These are phyloP conservation scores for Salix viminalis DNA, from an alignment of 345 rosid species.

Conservation along the genomic window DNA sequence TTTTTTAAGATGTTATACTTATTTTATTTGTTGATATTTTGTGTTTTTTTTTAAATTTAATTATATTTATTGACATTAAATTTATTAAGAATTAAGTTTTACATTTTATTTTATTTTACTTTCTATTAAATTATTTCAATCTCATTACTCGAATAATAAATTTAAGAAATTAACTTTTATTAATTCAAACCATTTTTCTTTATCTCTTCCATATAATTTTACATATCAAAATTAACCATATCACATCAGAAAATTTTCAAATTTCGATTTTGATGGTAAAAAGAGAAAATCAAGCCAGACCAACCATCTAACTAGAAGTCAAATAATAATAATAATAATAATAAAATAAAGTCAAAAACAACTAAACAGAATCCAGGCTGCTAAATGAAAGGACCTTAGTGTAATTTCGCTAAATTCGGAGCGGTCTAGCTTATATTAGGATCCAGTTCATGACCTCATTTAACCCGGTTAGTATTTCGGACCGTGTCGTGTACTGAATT, in stretches of 20 bases:
- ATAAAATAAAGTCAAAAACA: neutral
- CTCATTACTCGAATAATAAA: too few relatives aligned
- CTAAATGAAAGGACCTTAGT: neutral
- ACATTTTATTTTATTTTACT: too few relatives aligned
- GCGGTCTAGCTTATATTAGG: slow-evolving; percentile 23
- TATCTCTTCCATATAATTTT: too few relatives aligned
- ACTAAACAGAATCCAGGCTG: neutral
- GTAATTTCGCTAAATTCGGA: slow-evolving; percentile 5
- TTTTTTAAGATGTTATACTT: too few relatives aligned
- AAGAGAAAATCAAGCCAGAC: neutral
- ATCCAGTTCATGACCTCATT: neutral
- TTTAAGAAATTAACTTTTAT: too few relatives aligned
- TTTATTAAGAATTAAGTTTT: too few relatives aligned
- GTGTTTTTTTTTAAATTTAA: too few relatives aligned
- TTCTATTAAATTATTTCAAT: too few relatives aligned
- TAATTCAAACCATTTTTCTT: too few relatives aligned
- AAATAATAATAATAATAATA: neutral
- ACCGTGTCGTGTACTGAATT: slow-evolving; percentile 30
- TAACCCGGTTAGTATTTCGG: slow-evolving; percentile 34
- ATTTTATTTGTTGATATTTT: too few relatives aligned
- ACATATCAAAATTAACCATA: too few relatives aligned
- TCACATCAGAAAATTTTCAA: neutral
- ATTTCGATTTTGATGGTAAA: neutral
- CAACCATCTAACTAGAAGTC: neutral
- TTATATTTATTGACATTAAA: too few relatives aligned